Evolutionary conservation across 2,329 filamentous ascomycete genomes (phyloP).

Genomic region (Fusarium aywerte): DNA sequence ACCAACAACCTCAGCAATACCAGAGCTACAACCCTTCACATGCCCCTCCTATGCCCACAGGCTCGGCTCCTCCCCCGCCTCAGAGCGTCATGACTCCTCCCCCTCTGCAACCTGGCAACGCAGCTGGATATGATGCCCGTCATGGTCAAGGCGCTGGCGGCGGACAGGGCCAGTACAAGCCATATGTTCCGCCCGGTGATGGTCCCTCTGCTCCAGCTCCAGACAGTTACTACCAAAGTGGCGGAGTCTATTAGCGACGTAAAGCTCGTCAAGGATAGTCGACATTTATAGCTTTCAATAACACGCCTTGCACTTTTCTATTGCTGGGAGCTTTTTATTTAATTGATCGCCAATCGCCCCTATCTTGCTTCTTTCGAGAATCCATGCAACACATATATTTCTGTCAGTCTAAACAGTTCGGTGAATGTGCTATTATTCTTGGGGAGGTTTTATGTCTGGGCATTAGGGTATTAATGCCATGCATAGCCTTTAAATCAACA

Average conservation of each 20-base stretch:
- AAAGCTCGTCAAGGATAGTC: neutral
- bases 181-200: slow-evolving; percentile 64
- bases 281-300: slow-evolving; percentile 16
- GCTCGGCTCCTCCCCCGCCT: slow-evolving; percentile 48
- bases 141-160: slow-evolving; percentile 55
- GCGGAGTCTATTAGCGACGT: slow-evolving; percentile 48
- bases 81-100: slow-evolving; percentile 53
- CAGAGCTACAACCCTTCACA: slow-evolving; percentile 55
- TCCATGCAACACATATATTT: neutral
- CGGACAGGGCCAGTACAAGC: slow-evolving; percentile 65
- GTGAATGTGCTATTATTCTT: neutral
- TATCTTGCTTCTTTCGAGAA: neutral
- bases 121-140: slow-evolving; percentile 60
- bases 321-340: neutral
- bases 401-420: neutral
- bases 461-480: too few relatives aligned
- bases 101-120: slow-evolving; percentile 58
- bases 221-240: slow-evolving; percentile 67
- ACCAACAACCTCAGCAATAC: slow-evolving; percentile 54
- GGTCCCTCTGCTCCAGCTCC: slow-evolving; percentile 63
- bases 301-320: slow-evolving; percentile 4
- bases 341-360: neutral
- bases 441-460: neutral
- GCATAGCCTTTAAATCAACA: neutral
- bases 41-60: slow-evolving; percentile 56